Percentiles rank a stretch among this genome's conserved stretches.
Conservation (phyloP, 352 stramenopile genomes). For the Phytophthora multivora region DNA sequence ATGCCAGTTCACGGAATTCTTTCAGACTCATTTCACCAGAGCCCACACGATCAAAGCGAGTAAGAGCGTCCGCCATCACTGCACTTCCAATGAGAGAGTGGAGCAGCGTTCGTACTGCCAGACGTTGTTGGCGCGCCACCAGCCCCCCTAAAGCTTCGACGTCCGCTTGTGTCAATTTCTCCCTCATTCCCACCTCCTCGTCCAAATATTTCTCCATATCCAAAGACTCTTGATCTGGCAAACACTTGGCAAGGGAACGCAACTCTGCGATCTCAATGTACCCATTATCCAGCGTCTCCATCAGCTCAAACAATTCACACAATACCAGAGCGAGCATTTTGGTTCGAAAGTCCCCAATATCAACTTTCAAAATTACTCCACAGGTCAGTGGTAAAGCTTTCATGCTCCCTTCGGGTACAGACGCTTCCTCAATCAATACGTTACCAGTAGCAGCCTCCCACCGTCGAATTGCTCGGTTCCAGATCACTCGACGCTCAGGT, state of each 20-base stretch:
- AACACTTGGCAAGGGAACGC: slow-evolving; percentile 59
- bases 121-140: slow-evolving; percentile 30
- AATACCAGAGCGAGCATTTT: slow-evolving; percentile 49
- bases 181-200: slow-evolving; percentile 18
- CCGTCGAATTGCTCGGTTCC: slow-evolving; percentile 70
- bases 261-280: slow-evolving; percentile 77
- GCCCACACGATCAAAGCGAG: slow-evolving; percentile 59
- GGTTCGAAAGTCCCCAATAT: slow-evolving; percentile 35
- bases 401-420: background rate
- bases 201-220: slow-evolving; percentile 15
- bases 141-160: slow-evolving; percentile 25
- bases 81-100: slow-evolving; percentile 52
- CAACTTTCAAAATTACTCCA: background rate
- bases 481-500: slow-evolving; percentile 51
- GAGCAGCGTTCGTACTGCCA: slow-evolving; percentile 33
- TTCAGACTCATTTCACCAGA: slow-evolving; percentile 64
- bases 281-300: slow-evolving; percentile 62
- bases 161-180: slow-evolving; percentile 28
- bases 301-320: slow-evolving; percentile 73
- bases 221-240: slow-evolving; percentile 6
- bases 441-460: slow-evolving; percentile 42
- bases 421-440: background rate
- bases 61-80: slow-evolving; percentile 41
- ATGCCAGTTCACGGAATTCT: slow-evolving; percentile 57
- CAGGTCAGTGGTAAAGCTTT: background rate